Percentiles rank a stretch among this genome's conserved stretches.
Evolutionary conservation across 129 eudicot genomes (phyloP).

Genomic region (Cynara cardunculus): DNA sequence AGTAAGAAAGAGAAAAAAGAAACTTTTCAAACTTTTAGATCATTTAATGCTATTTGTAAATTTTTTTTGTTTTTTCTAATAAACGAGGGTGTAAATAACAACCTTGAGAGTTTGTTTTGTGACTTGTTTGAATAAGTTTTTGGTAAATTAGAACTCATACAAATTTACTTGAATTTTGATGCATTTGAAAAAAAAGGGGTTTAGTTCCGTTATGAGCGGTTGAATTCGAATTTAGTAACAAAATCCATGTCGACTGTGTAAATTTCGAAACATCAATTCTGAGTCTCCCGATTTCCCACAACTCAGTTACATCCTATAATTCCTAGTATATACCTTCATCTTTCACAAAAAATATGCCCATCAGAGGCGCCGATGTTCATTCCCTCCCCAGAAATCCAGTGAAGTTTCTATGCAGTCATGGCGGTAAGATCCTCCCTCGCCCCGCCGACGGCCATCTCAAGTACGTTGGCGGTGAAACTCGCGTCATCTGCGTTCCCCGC

Average conservation of each 20-base stretch:
- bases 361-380: not conserved
- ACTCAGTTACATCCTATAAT: not conserved
- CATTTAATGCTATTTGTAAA: no score
- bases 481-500: slow-evolving; percentile 52
- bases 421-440: slow-evolving; percentile 75
- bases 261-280: not conserved
- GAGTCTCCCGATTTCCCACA: not conserved
- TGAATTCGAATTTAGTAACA: not conserved
- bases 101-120: no score
- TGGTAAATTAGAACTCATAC: no score
- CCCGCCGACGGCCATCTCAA: slow-evolving; percentile 72
- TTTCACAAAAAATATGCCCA: slow-evolving; percentile 17
- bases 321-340: not conserved
- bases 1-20: no score
- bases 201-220: slow-evolving; percentile 2
- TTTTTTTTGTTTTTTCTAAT: no score
- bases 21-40: no score
- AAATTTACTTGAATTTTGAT: no score
- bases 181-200: not conserved
- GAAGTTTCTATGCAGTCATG: slow-evolving; percentile 76
- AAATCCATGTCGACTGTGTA: not conserved
- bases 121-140: no score
- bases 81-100: no score
- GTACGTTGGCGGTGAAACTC: slow-evolving; percentile 91
- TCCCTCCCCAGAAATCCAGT: slow-evolving; percentile 34